A percentile compares a stretch with the other conserved stretches of the same genome.
phyloP scores from a whole-genome alignment of 2,329 filamentous ascomycete genomes.

The Fusarium floridanum region DNA sequence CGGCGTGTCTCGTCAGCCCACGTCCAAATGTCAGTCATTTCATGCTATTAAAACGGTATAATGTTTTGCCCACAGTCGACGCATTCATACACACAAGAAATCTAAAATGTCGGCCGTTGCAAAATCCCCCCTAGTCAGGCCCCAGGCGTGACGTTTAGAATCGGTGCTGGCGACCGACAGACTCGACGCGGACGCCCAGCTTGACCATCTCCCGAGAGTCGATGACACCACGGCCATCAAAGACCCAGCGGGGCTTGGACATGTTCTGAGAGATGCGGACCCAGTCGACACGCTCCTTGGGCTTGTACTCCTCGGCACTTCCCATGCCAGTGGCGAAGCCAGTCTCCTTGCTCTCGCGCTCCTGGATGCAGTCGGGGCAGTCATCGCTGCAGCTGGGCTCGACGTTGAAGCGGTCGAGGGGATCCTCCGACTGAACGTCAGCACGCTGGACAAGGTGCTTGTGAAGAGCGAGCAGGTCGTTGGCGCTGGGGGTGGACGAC shows the following conservation, averaged over 20 bases:
- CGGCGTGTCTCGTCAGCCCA: conserved; percentile 42
- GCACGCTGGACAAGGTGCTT: conserved; percentile 58
- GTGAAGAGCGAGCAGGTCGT: conserved; percentile 62
- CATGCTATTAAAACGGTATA: conserved; percentile 52
- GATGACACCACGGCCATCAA: conserved; percentile 68
- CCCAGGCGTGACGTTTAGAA: conserved; percentile 47
- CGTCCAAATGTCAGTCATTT: conserved; percentile 47
- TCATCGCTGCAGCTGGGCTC: conserved; percentile 60
- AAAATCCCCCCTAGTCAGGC: conserved; percentile 19
- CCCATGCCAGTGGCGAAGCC: conserved; percentile 59
- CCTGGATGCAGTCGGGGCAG: conserved; percentile 65
- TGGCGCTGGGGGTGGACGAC: conserved; percentile 53
- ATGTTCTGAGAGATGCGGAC: conserved; percentile 62
- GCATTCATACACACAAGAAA: conserved; percentile 46
- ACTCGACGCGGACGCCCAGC: conserved; percentile 66
- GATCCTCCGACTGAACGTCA: conserved; percentile 53
- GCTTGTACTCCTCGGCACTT: conserved; percentile 59
- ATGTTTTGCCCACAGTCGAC: conserved; percentile 43
- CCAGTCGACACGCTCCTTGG: conserved; percentile 66
- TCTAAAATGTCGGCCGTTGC: conserved; percentile 38
- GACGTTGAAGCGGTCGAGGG: conserved; percentile 59
- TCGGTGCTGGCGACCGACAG: conserved; percentile 62
- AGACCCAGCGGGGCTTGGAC: conserved; percentile 67
- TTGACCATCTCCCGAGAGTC: conserved; percentile 62
- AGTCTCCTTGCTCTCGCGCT: conserved; percentile 53